Base-by-base conservation (phyloP, 352 stramenopile species). In the Poterioochromonas sp. region DNA sequence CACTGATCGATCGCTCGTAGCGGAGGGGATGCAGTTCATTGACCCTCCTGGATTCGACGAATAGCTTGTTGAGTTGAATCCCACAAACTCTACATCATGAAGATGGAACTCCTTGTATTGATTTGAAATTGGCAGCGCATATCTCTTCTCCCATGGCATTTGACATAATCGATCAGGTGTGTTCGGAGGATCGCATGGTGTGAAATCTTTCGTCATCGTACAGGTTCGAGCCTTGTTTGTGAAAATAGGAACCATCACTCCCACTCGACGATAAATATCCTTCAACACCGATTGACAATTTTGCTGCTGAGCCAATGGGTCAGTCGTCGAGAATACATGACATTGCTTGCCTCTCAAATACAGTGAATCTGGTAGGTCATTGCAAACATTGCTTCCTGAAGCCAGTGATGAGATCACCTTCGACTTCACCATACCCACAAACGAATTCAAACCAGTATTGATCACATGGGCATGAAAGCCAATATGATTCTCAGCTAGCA, bases 401-500 rank as follows among this genome's bases (percentile, higher is more conserved):
- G 3, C 12, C 39, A 76, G 29, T 54, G 34, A 54, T 2, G 34
- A 18, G 12, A 76, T 76, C 1, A 76, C 54, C 18, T 8, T 76
- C 35, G 65, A 76, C 20, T 8, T 35, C 18, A 76, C 32, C 5
- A 76, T n/a, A 60, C 65, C 65, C 5, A n/a, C 12, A 60, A 60
- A 76, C 12, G 44, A 32, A 39, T 76, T n/a, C 2, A 8, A 1
- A 20, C 34, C 3, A 26, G 8, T 11, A 11, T 35, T 26, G 41
- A 76, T 54, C 5, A 44, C 34, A 8, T 76, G 8, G 1, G 54
- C 1, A 12, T 32, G 1, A 40, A 76, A 5, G 3, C 65, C 65
- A 40, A 76, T 76, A 40, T 58, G 39, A 40, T 76, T 76, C 29
- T 76, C 65, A 26, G 65, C 65, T 40, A 76, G 41, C 12, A 58